Conservation (phyloP, 2,329 filamentous ascomycete genomes). For the Scedosporium apiospermum region DNA sequence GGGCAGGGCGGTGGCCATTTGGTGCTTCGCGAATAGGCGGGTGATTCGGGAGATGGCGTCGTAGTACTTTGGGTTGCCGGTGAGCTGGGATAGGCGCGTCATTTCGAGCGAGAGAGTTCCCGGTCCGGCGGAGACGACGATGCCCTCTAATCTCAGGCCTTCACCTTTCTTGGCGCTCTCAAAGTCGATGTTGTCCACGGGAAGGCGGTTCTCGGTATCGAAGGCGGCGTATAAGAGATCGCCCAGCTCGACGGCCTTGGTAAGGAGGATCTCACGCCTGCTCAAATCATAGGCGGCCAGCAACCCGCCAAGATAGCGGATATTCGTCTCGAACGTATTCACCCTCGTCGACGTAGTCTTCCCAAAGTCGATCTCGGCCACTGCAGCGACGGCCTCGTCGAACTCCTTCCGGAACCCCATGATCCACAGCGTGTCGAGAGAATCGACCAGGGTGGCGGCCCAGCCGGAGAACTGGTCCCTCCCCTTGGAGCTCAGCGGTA, state of each 20-base stretch:
- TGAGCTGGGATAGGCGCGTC: slow-evolving; percentile 55
- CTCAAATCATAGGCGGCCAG: slow-evolving; percentile 62
- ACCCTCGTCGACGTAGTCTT: slow-evolving; percentile 36
- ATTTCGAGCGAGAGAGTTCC: slow-evolving; percentile 54
- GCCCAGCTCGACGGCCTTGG: slow-evolving; percentile 54
- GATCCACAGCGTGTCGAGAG: slow-evolving; percentile 64
- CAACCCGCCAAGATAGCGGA: slow-evolving; percentile 61
- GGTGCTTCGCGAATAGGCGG: slow-evolving; percentile 42
- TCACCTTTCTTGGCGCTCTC: slow-evolving; percentile 24
- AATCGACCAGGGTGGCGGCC: slow-evolving; percentile 59
- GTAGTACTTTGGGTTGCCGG: slow-evolving; percentile 49
- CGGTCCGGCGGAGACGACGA: slow-evolving; percentile 24
- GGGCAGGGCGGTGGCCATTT: slow-evolving; percentile 45
- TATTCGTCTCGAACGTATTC: slow-evolving; percentile 63
- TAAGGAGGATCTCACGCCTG: slow-evolving; percentile 42
- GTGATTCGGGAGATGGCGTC: slow-evolving; percentile 51
- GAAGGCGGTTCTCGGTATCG: slow-evolving; percentile 60
- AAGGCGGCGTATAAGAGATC: slow-evolving; percentile 57
- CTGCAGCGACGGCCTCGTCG: slow-evolving; percentile 48
- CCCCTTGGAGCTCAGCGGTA: slow-evolving; percentile 41
- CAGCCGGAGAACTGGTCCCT: slow-evolving; percentile 56
- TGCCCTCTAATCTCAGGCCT: slow-evolving; percentile 21
- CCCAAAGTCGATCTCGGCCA: slow-evolving; percentile 52
- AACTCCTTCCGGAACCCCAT: slow-evolving; percentile 60
- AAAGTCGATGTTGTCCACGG: slow-evolving; percentile 39